Conservation (phyloP, 2,329 filamentous ascomycete species). For the Colletotrichum agaves region DNA sequence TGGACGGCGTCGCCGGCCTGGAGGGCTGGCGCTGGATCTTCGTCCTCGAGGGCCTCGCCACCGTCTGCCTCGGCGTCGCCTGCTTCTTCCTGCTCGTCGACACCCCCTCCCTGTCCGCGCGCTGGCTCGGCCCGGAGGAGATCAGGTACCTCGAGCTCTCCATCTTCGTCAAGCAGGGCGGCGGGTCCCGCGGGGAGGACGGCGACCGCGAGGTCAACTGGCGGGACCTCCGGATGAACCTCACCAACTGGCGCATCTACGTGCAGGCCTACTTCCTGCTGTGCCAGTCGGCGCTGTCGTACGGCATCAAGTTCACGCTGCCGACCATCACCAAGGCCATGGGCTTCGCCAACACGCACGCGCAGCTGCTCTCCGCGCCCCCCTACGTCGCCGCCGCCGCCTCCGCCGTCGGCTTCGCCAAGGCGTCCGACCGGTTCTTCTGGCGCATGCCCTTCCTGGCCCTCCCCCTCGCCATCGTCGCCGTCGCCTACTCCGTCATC, state of each 20-base stretch:
- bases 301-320: conserved; percentile 50
- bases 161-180: conserved; percentile 45
- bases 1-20: conserved; percentile 51
- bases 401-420: conserved; percentile 73
- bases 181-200: conserved; percentile 40
- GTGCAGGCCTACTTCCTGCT: conserved; percentile 48
- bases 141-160: conserved; percentile 45
- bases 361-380: conserved; percentile 44
- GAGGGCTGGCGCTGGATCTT: conserved; percentile 56
- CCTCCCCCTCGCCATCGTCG: conserved; percentile 33
- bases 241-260: conserved; percentile 48
- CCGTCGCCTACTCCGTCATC: conserved; percentile 34
- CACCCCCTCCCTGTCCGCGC: conserved; percentile 40
- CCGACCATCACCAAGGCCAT: conserved; percentile 50
- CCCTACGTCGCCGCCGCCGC: conserved; percentile 41
- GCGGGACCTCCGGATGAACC: conserved; percentile 43
- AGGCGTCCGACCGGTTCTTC: conserved; percentile 72
- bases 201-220: conserved; percentile 40
- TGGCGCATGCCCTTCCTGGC: conserved; percentile 63
- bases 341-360: conserved; percentile 46
- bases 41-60: conserved; percentile 41
- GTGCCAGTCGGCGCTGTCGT: conserved; percentile 46
- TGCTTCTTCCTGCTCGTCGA: conserved; percentile 41
- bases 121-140: conserved; percentile 41
- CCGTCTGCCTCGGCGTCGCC: conserved; percentile 43